Percentiles rank a stretch among this genome's conserved stretches.
Evolutionary conservation across 257 asterid species (phyloP).

Genomic region (Solanum microdontum): DNA sequence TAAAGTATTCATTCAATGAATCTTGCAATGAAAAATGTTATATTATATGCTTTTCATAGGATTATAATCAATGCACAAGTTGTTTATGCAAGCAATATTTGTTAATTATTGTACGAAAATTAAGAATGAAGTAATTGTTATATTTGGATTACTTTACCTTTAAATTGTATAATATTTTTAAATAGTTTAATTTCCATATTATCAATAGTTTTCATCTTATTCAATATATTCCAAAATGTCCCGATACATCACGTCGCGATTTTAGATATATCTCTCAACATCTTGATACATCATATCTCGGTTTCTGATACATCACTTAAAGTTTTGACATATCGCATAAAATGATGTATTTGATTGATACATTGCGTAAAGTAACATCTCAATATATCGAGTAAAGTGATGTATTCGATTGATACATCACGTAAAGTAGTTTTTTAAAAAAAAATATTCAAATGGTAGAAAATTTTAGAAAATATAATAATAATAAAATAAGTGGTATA

Average conservation of each 20-base stretch:
- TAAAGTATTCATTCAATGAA: too few species aligned
- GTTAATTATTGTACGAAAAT: neutral
- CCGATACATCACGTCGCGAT: fast-evolving
- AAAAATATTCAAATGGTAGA: too few species aligned
- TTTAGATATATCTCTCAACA: fast-evolving
- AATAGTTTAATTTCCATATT: too few species aligned
- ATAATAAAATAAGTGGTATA: too few species aligned
- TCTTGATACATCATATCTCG: fast-evolving
- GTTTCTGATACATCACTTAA: fast-evolving
- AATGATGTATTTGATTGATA: fast-evolving
- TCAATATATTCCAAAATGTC: too few species aligned
- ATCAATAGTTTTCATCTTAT: neutral
- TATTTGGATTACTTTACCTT: neutral
- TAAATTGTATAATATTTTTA: neutral
- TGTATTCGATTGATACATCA: too few species aligned
- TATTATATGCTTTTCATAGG: neutral
- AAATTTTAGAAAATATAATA: too few species aligned
- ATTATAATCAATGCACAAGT: neutral
- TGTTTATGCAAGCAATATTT: neutral
- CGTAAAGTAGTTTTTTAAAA: too few species aligned
- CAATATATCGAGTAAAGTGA: fast-evolving
- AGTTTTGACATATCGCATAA: fast-evolving
- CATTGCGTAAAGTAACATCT: fast-evolving
- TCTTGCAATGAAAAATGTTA: too few species aligned
- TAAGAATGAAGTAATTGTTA: neutral